Base-by-base conservation (phyloP, 371 early-diverging fungal species). In the Mucor irregularis region DNA sequence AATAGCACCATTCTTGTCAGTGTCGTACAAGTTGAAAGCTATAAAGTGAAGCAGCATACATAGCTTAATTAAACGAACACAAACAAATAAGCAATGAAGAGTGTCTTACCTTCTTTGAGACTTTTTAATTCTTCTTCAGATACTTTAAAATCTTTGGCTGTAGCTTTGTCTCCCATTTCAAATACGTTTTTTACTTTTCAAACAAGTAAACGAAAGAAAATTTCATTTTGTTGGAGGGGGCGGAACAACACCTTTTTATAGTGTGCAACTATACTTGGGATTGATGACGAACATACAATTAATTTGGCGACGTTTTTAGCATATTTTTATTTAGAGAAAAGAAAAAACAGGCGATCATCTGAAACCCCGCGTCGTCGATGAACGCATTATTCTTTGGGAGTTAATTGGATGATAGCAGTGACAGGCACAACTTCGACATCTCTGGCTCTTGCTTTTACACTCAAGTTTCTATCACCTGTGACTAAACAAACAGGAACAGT, bases 371-470 rank as follows among this genome's bases (percentile, higher is more conserved):
- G 19, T n/a, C n/a, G 14, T 14, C 7, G 7, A 21, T 6, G 17
- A 22, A 10, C 13, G 11, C 13, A 2, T 24, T 42, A 42, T 59
- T 52, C 17, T 43, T 58, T 50, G 2, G 64, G 68, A 2, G 74
- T 72, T 19, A 76, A 33, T 31, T 70, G 70, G 49, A 72, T 72
- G 29, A 76, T 58, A 1, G 66, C 77, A 40, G 71, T 67, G 1
- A 76, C 71, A 39, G 77, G 74, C n/a, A 73, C 68, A 0, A 87
- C 85, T 43, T 84, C 76, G 0, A 87, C 78, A 28, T 74, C 82
- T 49, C 85, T 68, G 6, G 85, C 84, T 38, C 85, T 75, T 1
- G 87, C 87, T 53, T 87, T 87, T 29, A 87, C 82, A 22, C 85
- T 79, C 26, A 87, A 58, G 46, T 87, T 87, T 37, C 85, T 76